These are phyloP conservation scores for Boletus sp. DNA, from an alignment of 768 basidiomycete species.

Conservation along the genomic window DNA sequence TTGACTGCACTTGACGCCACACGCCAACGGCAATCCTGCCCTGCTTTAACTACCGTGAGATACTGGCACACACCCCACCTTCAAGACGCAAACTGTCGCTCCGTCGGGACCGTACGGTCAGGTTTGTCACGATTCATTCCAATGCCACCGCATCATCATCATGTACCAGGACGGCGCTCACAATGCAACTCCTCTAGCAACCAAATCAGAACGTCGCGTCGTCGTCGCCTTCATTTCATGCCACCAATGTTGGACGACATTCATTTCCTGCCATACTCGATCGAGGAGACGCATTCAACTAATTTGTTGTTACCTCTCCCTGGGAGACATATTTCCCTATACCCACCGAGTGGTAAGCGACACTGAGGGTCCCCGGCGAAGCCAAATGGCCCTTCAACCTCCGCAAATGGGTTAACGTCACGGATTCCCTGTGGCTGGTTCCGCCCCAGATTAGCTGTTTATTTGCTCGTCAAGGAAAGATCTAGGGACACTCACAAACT, in stretches of 20 bases:
- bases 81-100: not conserved
- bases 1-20: slow-evolving; percentile 2
- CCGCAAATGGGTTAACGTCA: slow-evolving; percentile 8
- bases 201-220: not conserved
- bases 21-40: slow-evolving; percentile 8
- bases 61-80: not conserved
- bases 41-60: slow-evolving; percentile 7
- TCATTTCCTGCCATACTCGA: slow-evolving; percentile 1
- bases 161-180: not conserved
- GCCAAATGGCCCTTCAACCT: not conserved
- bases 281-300: not conserved
- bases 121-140: slow-evolving; percentile 4
- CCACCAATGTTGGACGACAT: not conserved
- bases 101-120: not conserved
- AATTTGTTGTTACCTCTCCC: not conserved
- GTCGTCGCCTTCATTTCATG: slow-evolving; percentile 4
- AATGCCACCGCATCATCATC: not conserved
- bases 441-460: slow-evolving; percentile 11
- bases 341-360: not conserved
- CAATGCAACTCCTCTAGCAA: not conserved
- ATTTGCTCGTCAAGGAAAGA: slow-evolving; percentile 1
- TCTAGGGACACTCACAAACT: slow-evolving; percentile 1
- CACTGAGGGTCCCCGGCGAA: not conserved
- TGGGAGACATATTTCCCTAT: slow-evolving; percentile 5
- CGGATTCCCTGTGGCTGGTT: slow-evolving; percentile 7